Evolutionary conservation across 805 yeast species (phyloP).

Genomic region (Blastobotrys mokoenaii): DNA sequence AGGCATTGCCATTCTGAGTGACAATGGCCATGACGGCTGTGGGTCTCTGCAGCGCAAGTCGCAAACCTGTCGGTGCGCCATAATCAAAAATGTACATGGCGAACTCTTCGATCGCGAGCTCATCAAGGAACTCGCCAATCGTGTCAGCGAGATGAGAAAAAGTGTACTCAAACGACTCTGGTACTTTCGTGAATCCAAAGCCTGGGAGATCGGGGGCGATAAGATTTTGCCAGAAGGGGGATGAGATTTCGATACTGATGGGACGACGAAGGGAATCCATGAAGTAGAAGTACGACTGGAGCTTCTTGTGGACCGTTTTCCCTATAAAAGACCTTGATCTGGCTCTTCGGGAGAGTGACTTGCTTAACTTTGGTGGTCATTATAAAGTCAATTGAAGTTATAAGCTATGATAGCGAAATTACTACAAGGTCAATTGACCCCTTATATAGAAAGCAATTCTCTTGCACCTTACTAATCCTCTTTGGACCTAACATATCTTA

Average conservation of each 20-base stretch:
- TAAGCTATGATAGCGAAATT: too few relatives aligned
- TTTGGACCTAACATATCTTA: too few relatives aligned
- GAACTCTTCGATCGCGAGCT: constrained; percentile 17
- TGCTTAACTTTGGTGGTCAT: not conserved
- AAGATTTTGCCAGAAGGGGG: constrained; percentile 30
- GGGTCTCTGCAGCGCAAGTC: constrained; percentile 32
- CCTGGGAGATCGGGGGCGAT: constrained; percentile 42
- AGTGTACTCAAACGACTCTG: constrained; percentile 21
- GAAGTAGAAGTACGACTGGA: constrained; percentile 33
- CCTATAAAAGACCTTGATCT: constrained; percentile 30
- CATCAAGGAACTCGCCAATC: constrained; percentile 27
- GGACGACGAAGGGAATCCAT: constrained; percentile 40
- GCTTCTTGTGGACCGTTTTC: constrained; percentile 33
- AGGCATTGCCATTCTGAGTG: constrained; percentile 39
- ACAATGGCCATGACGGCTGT: constrained; percentile 27
- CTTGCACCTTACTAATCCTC: too few relatives aligned
- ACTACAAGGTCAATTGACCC: too few relatives aligned
- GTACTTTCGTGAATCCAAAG: constrained; percentile 32
- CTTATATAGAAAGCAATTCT: too few relatives aligned
- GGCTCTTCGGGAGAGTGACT: not conserved
- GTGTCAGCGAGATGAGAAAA: constrained; percentile 30
- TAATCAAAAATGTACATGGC: constrained; percentile 36
- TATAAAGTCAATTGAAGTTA: too few relatives aligned
- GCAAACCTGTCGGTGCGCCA: constrained; percentile 37
- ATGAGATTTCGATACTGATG: constrained; percentile 33